A percentile compares a stretch with the other conserved stretches of the same genome.
These are phyloP conservation scores for Colletotrichum australisinense DNA, from an alignment of 2,329 filamentous ascomycete species.

Conservation along the genomic window DNA sequence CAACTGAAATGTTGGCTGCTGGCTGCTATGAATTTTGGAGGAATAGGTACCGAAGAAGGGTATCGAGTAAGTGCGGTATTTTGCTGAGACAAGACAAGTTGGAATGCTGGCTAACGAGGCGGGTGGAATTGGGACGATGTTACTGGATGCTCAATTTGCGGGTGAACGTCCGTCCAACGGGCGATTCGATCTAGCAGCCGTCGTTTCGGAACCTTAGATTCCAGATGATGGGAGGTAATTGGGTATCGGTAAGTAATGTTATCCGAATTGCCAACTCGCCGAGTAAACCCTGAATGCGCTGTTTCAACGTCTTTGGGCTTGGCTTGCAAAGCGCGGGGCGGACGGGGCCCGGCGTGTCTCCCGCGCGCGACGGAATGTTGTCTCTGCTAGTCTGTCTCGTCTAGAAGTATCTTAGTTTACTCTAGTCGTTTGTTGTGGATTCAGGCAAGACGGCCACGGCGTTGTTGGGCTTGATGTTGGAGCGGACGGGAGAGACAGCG, in stretches of 20 bases:
- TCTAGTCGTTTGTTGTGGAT: neutral
- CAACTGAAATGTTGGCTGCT: neutral
- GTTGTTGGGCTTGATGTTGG: neutral
- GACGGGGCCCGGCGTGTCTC: neutral
- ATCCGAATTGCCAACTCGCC: neutral
- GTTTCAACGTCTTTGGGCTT: neutral
- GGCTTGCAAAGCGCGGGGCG: neutral
- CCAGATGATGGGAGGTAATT: neutral
- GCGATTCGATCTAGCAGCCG: neutral
- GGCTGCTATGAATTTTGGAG: neutral
- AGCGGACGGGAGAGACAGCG: neutral
- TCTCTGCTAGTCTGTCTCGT: neutral
- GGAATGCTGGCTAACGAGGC: neutral
- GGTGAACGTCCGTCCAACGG: neutral
- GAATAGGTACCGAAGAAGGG: neutral
- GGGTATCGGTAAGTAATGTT: neutral
- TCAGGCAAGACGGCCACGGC: neutral
- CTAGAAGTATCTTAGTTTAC: neutral
- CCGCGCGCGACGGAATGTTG: neutral
- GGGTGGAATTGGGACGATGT: neutral
- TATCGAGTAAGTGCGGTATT: neutral
- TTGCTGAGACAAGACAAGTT: neutral
- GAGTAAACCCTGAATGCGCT: neutral
- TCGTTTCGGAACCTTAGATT: neutral
- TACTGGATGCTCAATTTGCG: neutral